Percentiles rank a stretch among this genome's conserved stretches.
phyloP scores from a whole-genome alignment of 768 basidiomycete species.

The Solioccasus polychromus region DNA sequence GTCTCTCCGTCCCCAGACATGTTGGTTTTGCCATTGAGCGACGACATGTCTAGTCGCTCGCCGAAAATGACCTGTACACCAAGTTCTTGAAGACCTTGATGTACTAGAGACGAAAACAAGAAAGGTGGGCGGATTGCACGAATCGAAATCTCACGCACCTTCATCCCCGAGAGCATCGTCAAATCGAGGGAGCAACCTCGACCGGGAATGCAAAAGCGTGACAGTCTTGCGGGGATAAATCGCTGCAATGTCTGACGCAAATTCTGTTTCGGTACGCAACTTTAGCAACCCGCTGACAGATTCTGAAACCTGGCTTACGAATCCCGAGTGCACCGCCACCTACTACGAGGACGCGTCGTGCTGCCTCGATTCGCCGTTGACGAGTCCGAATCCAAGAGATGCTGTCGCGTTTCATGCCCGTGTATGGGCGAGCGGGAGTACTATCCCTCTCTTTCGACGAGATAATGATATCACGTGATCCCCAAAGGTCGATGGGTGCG shows the following conservation, averaged over 20 bases:
- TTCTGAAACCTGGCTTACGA: slow-evolving; percentile 40
- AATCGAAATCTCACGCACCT: slow-evolving; percentile 30
- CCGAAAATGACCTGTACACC: slow-evolving; percentile 51
- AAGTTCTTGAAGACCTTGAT: slow-evolving; percentile 38
- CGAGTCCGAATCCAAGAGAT: slow-evolving; percentile 50
- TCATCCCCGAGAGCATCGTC: slow-evolving; percentile 51
- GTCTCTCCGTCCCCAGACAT: neutral
- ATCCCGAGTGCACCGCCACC: slow-evolving; percentile 76
- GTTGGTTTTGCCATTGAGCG: slow-evolving; percentile 19
- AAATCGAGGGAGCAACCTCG: slow-evolving; percentile 52
- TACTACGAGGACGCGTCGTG: slow-evolving; percentile 56
- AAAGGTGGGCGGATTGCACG: neutral
- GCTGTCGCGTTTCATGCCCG: slow-evolving; percentile 47
- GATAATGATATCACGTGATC: slow-evolving; percentile 3
- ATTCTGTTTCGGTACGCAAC: slow-evolving; percentile 43
- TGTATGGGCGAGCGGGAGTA: slow-evolving; percentile 18
- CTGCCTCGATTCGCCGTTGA: slow-evolving; percentile 46
- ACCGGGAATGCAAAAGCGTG: slow-evolving; percentile 59
- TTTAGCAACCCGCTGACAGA: neutral
- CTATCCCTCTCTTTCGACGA: neutral
- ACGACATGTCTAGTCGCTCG: slow-evolving; percentile 48
- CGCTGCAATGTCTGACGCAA: slow-evolving; percentile 59
- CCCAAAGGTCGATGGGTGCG: slow-evolving; percentile 55
- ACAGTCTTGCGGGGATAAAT: slow-evolving; percentile 51
- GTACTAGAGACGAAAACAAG: neutral